Evolutionary conservation across 148 eudicot species (phyloP).

Genomic region (Beta vulgaris): DNA sequence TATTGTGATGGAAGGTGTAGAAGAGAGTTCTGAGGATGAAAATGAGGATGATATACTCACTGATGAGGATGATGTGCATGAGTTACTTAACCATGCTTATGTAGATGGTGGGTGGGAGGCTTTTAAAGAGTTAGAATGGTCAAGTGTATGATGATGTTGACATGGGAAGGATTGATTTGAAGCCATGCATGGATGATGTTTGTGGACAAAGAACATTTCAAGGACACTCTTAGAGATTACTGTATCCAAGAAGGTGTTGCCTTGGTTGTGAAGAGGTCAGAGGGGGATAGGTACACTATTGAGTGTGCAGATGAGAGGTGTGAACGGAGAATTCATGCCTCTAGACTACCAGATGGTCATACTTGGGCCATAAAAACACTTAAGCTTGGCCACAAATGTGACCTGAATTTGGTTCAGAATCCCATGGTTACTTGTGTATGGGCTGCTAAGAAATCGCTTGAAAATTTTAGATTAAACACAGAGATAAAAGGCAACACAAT

Average conservation of each 20-base stretch:
- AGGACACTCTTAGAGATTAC: background rate
- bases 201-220: background rate
- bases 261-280: background rate
- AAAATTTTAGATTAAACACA: background rate
- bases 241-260: background rate
- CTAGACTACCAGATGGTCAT: background rate
- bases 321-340: background rate
- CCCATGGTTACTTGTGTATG: background rate
- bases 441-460: background rate
- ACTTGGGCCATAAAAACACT: background rate
- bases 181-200: background rate
- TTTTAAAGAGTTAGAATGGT: background rate
- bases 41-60: background rate
- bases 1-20: too few species aligned
- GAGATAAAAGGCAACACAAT: background rate
- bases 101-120: background rate
- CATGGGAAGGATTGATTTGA: background rate
- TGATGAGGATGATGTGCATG: background rate
- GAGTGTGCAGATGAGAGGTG: background rate
- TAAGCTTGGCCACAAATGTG: background rate
- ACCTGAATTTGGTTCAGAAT: background rate
- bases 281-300: background rate
- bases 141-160: background rate
- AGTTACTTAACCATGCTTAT: too few species aligned
- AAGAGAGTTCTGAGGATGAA: background rate